Conservation (phyloP, 306 rosid genomes). For the Sechiopsis laciniata region DNA sequence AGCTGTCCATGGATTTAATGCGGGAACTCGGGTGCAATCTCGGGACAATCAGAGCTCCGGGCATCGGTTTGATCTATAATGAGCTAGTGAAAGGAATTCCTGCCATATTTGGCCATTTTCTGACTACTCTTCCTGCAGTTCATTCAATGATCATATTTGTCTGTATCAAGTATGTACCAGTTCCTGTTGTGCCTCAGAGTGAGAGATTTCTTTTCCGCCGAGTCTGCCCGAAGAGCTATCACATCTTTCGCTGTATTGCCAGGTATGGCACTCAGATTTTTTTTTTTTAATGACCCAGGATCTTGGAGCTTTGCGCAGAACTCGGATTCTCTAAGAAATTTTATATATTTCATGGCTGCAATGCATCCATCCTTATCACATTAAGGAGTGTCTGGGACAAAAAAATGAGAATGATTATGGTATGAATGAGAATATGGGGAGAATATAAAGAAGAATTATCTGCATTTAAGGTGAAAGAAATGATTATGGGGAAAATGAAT, state of each 20-base stretch:
- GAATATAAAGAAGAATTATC: no score
- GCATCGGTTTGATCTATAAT: constrained; percentile 87
- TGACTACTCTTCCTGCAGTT: constrained; percentile 60
- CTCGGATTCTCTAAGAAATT: no score
- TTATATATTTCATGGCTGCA: no score
- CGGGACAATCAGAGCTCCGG: constrained; percentile 94
- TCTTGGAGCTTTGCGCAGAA: neutral
- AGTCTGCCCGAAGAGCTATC: constrained; percentile 84
- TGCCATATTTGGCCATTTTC: constrained; percentile 87
- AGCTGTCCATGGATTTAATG: constrained; percentile 78
- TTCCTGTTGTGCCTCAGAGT: constrained; percentile 88
- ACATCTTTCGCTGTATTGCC: constrained; percentile 93
- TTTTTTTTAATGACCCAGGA: no score
- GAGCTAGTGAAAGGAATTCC: constrained; percentile 96
- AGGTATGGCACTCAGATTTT: constrained; percentile 29
- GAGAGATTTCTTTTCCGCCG: constrained; percentile 97
- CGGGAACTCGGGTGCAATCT: constrained; percentile 80
- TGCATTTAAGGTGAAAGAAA: no score
- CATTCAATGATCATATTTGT: constrained; percentile 92
- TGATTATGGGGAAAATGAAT: no score
- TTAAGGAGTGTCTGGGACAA: no score
- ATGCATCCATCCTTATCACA: no score
- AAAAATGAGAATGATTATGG: no score
- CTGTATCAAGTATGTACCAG: constrained; percentile 84
- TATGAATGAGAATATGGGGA: no score